Percentiles rank a stretch among this genome's conserved stretches.
These are phyloP conservation scores for Halophytophthora polymorphica DNA, from an alignment of 352 stramenopile species.

Conservation along the genomic window DNA sequence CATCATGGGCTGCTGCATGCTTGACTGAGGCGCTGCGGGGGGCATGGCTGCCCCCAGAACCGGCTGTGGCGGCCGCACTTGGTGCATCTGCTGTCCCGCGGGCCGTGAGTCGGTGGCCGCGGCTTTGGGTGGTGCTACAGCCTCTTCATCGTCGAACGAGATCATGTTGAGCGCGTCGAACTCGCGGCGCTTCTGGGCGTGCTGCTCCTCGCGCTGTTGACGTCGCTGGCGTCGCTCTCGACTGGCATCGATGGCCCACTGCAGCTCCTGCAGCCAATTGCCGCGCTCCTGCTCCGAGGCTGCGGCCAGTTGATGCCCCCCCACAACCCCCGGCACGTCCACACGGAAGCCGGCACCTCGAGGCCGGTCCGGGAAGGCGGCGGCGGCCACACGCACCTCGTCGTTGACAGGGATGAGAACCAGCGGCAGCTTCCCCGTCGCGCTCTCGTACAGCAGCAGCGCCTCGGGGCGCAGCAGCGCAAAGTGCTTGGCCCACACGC, in stretches of 20 bases:
- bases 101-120: neutral
- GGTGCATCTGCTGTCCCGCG: slow-evolving; percentile 15
- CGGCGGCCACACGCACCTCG: slow-evolving; percentile 39
- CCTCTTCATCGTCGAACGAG: slow-evolving; percentile 55
- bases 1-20: slow-evolving; percentile 8
- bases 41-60: slow-evolving; percentile 8
- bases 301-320: slow-evolving; percentile 55
- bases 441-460: slow-evolving; percentile 66
- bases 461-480: slow-evolving; percentile 64
- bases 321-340: slow-evolving; percentile 55
- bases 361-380: slow-evolving; percentile 47
- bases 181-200: slow-evolving; percentile 43
- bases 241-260: slow-evolving; percentile 57
- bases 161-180: slow-evolving; percentile 83
- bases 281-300: slow-evolving; percentile 64
- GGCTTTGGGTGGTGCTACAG: slow-evolving; percentile 1
- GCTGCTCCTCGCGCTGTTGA: slow-evolving; percentile 41
- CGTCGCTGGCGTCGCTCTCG: slow-evolving; percentile 39
- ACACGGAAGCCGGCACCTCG: slow-evolving; percentile 58
- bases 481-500: slow-evolving; percentile 69
- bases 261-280: slow-evolving; percentile 78
- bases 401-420: slow-evolving; percentile 79
- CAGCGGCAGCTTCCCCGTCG: slow-evolving; percentile 50
- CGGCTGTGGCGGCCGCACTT: slow-evolving; percentile 39
- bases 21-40: no score